Evolutionary conservation across 192 early-diverging fungal species (phyloP).

Genomic region (Backusella tuberculispora): DNA sequence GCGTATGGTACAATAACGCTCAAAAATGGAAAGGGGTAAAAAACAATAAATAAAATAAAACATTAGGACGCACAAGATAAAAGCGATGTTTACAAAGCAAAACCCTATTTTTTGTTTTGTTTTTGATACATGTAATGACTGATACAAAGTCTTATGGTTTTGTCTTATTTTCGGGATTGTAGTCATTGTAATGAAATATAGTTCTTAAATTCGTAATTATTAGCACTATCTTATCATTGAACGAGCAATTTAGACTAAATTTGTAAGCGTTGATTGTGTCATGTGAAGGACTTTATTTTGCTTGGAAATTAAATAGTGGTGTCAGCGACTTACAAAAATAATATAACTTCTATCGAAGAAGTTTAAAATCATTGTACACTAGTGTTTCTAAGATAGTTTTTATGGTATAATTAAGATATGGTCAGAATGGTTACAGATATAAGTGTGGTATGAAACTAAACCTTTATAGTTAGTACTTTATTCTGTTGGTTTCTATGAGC

Average conservation of each 20-base stretch:
- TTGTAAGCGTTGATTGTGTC: background rate
- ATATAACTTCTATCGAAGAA: background rate
- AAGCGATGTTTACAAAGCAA: background rate
- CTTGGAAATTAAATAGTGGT: constrained; percentile 5
- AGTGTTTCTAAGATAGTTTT: background rate
- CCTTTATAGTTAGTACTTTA: background rate
- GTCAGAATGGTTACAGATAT: background rate
- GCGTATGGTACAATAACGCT: background rate
- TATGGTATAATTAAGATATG: background rate
- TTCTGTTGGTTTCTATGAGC: background rate
- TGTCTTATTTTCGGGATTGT: background rate
- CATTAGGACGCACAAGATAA: background rate
- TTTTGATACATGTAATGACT: background rate
- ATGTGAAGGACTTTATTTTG: background rate
- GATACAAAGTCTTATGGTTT: background rate
- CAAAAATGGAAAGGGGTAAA: background rate
- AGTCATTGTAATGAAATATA: background rate
- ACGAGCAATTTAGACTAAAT: constrained; percentile 2
- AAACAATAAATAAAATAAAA: background rate
- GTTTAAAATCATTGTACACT: background rate
- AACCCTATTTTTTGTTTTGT: background rate
- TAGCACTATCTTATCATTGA: background rate
- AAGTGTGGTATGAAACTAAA: background rate
- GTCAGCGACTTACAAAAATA: background rate
- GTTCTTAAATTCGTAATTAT: background rate